These are phyloP conservation scores for Candida tropicalis DNA, from an alignment of 1,139 yeast genomes.

Conservation along the genomic window DNA sequence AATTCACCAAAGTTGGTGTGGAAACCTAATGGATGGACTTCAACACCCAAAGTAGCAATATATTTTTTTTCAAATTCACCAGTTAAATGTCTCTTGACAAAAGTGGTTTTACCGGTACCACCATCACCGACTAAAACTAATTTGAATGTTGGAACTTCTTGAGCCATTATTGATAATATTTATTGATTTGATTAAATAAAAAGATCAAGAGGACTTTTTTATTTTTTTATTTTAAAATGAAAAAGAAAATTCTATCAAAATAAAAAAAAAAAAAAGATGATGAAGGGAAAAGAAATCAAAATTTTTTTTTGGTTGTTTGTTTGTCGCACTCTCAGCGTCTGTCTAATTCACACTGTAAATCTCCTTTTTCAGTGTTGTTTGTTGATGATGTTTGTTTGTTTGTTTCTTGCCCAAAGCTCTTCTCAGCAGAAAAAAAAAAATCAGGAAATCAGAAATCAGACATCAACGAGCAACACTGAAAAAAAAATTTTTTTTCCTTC, in stretches of 20 bases:
- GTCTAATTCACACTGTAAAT: no score
- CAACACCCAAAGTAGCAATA: conserved; percentile 99
- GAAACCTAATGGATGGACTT: conserved; percentile 98
- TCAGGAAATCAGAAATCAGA: no score
- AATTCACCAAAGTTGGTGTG: conserved; percentile 99
- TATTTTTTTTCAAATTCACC: conserved; percentile 99
- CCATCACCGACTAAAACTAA: conserved; percentile 99
- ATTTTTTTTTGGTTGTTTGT: neutral
- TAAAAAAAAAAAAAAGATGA: neutral
- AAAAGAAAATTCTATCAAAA: no score
- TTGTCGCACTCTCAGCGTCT: neutral
- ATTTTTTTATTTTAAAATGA: neutral
- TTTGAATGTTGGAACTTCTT: conserved; percentile 96
- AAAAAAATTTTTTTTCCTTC: no score
- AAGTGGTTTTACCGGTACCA: conserved; percentile 99
- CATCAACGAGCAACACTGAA: no score
- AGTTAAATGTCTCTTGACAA: conserved; percentile 98
- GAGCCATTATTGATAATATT: conserved; percentile 47
- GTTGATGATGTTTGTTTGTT: no score
- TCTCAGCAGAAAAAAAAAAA: no score
- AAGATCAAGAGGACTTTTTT: neutral
- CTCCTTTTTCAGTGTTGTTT: no score
- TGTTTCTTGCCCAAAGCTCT: no score
- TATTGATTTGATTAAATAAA: conserved; percentile 1
- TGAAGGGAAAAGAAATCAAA: conserved; percentile 3